Evolutionary conservation across 352 stramenopile species (phyloP).

Genomic region (Aphanomyces cochlioides): DNA sequence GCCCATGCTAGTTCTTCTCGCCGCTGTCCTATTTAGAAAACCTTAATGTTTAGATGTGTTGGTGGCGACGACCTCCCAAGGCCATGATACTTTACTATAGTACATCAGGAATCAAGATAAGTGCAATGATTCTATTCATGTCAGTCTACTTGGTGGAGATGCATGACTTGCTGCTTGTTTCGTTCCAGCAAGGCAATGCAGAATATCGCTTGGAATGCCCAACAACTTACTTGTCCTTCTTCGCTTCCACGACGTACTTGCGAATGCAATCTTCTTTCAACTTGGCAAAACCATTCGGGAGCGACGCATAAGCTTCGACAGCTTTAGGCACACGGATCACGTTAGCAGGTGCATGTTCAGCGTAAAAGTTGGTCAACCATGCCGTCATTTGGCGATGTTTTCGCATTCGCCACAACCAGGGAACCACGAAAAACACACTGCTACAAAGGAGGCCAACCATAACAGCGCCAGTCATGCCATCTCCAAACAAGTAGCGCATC

Average conservation of each 20-base stretch:
- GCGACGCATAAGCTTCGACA: conserved; percentile 21
- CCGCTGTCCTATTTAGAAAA: no score
- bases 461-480: conserved; percentile 11
- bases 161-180: not conserved
- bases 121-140: not conserved
- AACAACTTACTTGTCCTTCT: conserved; percentile 18
- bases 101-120: not conserved
- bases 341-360: conserved; percentile 19
- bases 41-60: no score
- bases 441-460: not conserved
- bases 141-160: not conserved
- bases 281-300: conserved; percentile 5
- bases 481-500: conserved; percentile 28
- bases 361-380: conserved; percentile 24
- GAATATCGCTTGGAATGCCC: not conserved
- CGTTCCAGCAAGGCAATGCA: not conserved
- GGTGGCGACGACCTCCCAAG: no score
- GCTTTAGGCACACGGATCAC: conserved; percentile 25
- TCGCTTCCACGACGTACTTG: conserved; percentile 22
- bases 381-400: conserved; percentile 20
- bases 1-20: no score
- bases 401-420: conserved; percentile 14
- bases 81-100: no score
- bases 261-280: conserved; percentile 18
- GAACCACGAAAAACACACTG: conserved; percentile 6